Percentiles rank a stretch among this genome's conserved stretches.
phyloP scores from a whole-genome alignment of 2,329 filamentous ascomycete species.

The Elsinoe arachidis region DNA sequence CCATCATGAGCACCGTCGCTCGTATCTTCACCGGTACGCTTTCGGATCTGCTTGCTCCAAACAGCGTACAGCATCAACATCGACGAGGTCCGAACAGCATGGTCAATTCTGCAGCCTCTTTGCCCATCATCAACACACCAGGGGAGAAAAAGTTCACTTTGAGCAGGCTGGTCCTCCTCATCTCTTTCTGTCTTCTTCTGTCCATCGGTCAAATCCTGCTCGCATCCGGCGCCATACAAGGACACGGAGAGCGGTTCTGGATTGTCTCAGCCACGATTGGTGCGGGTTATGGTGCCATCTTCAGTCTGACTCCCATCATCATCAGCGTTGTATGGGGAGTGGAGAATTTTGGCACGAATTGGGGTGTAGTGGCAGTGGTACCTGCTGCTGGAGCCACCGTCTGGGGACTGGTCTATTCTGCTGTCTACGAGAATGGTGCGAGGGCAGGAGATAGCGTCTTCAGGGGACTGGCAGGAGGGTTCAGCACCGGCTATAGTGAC shows the following conservation, averaged over 20 bases:
- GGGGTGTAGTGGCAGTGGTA: slow-evolving; percentile 88
- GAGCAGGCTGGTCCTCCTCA: slow-evolving; percentile 71
- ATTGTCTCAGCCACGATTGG: slow-evolving; percentile 76
- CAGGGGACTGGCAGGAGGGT: slow-evolving; percentile 26
- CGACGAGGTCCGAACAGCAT: slow-evolving; percentile 39
- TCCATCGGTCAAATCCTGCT: slow-evolving; percentile 67
- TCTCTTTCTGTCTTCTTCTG: slow-evolving; percentile 65
- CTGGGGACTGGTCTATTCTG: slow-evolving; percentile 85
- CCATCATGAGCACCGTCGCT: slow-evolving; percentile 80
- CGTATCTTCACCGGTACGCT: slow-evolving; percentile 83
- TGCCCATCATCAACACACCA: slow-evolving; percentile 19
- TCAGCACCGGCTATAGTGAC: slow-evolving; percentile 14
- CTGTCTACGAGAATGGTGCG: slow-evolving; percentile 64
- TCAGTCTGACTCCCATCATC: slow-evolving; percentile 81
- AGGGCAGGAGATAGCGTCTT: slow-evolving; percentile 29
- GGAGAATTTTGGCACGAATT: slow-evolving; percentile 97
- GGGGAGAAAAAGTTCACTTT: slow-evolving; percentile 44
- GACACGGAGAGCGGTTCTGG: slow-evolving; percentile 72
- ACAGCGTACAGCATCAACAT: slow-evolving; percentile 45
- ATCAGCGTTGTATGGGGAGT: slow-evolving; percentile 97
- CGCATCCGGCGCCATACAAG: slow-evolving; percentile 65
- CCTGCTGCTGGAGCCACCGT: slow-evolving; percentile 80
- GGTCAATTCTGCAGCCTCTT: slow-evolving; percentile 32
- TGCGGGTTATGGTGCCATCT: slow-evolving; percentile 85
- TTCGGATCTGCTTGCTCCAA: slow-evolving; percentile 73